These are phyloP conservation scores for Calophaca sinica DNA, from an alignment of 306 rosid genomes.

Conservation along the genomic window DNA sequence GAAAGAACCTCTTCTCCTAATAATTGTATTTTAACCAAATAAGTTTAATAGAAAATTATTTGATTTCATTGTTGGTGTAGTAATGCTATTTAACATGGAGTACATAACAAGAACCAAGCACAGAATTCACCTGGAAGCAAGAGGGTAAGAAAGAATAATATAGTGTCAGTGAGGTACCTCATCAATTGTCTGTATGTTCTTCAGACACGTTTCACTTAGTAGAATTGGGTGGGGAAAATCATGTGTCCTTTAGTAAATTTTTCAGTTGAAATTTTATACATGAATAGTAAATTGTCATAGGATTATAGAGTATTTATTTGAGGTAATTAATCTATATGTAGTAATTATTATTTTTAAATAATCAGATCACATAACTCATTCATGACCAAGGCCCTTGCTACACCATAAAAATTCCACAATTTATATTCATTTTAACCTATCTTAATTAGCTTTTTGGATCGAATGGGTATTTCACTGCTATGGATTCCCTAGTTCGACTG, in stretches of 20 bases:
- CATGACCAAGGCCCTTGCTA: no score
- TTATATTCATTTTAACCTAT: no score
- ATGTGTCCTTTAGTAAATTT: not conserved
- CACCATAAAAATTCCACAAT: no score
- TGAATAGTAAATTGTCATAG: no score
- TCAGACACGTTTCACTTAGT: slow-evolving; percentile 14
- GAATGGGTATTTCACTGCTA: no score
- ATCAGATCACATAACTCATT: no score
- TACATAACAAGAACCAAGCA: not conserved
- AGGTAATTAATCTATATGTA: no score
- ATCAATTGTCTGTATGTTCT: slow-evolving; percentile 25
- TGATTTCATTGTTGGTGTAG: not conserved
- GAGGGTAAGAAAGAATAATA: slow-evolving; percentile 19
- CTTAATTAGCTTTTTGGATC: no score
- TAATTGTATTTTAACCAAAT: not conserved
- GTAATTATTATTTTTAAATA: no score
- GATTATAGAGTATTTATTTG: no score
- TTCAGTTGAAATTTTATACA: not conserved
- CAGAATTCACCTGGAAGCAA: slow-evolving; percentile 36
- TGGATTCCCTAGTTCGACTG: no score
- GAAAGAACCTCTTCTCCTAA: not conserved
- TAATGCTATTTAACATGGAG: slow-evolving; percentile 2
- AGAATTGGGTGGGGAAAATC: slow-evolving; percentile 1
- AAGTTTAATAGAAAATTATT: not conserved
- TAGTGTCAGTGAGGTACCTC: not conserved